Evolutionary conservation across 1,284 basidiomycete genomes (phyloP), one percentile per base, ranked within the genome.

Genomic region (Cutaneotrichosporon cavernicola): DNA sequence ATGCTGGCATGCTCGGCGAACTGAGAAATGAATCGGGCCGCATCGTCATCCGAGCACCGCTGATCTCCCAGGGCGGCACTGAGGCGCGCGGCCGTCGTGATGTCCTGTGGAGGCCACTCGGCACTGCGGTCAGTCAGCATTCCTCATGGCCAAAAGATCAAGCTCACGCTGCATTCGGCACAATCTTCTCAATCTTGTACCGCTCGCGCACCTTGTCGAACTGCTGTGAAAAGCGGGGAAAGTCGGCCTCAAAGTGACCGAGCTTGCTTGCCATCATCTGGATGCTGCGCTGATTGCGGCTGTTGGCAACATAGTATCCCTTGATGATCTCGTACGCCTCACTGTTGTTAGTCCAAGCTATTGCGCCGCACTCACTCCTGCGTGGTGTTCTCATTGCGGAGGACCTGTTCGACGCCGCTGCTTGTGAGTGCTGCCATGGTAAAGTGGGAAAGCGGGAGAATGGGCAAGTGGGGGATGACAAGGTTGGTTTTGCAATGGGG

Each of bases 391-490:
- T 56, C 55, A 2, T 38, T 30, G n/a, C 38, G 55, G 21, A 56
- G 55, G 5, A 40, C 55, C n/a, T 38, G 55, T 22, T 56, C 55
- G 14, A 56, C 55, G 5, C 55, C 38, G 22, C 55, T 56, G 22
- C 55, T 56, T 4, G 55, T 56, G 22, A 56, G 8, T 22, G 55
- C 55, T 26, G 55, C 55, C 55, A 56, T 56, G 21, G 14, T 56
- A 26, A 51, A 7, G 26, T 10, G 16, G 51, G 1, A 26, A 26
- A 26, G 26, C 3, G 3, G 26, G 1, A 26, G 3, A 26, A 3
- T 26, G 26, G 14, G 7, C 6, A 51, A 51, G 30, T 51, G 49
- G 49, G 49, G 26, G 49, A 53, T 53, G 30, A 31, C 14, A 34
- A 53, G 9, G 18, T 31, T 34, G 49, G 26, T 22, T 9, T 6